Conservation (phyloP, 495 filamentous ascomycete species). For the Podospora sp. region DNA sequence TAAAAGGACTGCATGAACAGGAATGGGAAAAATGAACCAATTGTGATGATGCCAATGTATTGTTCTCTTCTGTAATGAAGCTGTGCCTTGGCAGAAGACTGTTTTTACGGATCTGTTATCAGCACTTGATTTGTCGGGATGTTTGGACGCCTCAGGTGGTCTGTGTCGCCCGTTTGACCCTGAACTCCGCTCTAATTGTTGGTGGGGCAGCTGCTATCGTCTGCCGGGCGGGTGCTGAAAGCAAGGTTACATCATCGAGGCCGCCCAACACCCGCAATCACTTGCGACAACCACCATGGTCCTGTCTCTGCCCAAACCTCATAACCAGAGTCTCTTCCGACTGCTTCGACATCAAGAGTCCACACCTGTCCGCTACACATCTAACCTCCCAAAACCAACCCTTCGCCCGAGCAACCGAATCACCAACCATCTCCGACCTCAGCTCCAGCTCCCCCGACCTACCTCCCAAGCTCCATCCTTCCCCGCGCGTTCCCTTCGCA, state of each 20-base stretch:
- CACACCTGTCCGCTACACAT: neutral
- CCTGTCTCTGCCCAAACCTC: neutral
- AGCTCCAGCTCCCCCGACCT: neutral
- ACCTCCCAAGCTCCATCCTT: neutral
- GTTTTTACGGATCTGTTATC: neutral
- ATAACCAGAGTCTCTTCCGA: neutral
- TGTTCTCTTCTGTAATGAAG: neutral
- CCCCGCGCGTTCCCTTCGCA: neutral
- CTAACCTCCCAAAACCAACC: neutral
- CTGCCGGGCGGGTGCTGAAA: neutral
- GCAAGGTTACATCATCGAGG: slow-evolving; percentile 24
- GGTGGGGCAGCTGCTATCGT: neutral
- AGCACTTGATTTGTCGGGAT: neutral
- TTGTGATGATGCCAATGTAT: slow-evolving; percentile 27
- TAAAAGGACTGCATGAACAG: slow-evolving; percentile 50
- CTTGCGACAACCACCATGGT: slow-evolving; percentile 8
- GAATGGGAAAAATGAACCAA: slow-evolving; percentile 43
- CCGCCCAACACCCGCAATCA: neutral
- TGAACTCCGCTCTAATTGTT: slow-evolving; percentile 3
- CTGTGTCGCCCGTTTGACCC: neutral
- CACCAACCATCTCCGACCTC: slow-evolving; percentile 7
- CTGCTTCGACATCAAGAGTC: neutral
- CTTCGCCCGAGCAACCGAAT: neutral
- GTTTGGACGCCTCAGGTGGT: neutral
- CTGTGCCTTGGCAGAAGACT: neutral